phyloP scores from a whole-genome alignment of 805 yeast species.

The Tetrapisispora phaffii region DNA sequence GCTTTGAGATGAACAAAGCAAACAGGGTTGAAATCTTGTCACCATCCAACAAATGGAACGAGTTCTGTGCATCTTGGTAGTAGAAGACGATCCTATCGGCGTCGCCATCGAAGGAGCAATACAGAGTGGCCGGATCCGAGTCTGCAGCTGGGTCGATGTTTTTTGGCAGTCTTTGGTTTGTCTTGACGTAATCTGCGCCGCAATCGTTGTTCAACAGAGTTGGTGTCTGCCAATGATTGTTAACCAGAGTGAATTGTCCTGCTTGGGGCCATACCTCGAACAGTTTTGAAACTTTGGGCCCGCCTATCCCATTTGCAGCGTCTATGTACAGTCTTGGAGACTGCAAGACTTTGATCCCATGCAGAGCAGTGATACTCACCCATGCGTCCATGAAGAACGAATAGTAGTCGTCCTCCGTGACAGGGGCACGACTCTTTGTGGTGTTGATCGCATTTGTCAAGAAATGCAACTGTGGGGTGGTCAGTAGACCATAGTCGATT shows the following conservation, averaged over 20 bases:
- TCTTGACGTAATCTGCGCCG: constrained; percentile 94
- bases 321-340: constrained; percentile 51
- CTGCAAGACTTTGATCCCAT: constrained; percentile 9
- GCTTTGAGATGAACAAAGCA: constrained; percentile 53
- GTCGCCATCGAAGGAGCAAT: constrained; percentile 91
- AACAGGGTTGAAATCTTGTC: constrained; percentile 84
- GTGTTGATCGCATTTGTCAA: constrained; percentile 59
- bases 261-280: constrained; percentile 20
- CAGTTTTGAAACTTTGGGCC: constrained; percentile 52
- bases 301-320: constrained; percentile 97
- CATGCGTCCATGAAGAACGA: constrained; percentile 41
- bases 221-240: constrained; percentile 47
- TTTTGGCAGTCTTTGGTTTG: constrained; percentile 68
- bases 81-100: constrained; percentile 91
- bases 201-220: constrained; percentile 60
- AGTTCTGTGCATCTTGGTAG: constrained; percentile 33
- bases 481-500: constrained; percentile 55
- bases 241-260: constrained; percentile 39
- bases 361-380: constrained; percentile 10
- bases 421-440: constrained; percentile 46
- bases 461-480: constrained; percentile 94
- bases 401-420: constrained; percentile 59
- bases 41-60: constrained; percentile 69
- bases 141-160: constrained; percentile 31
- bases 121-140: constrained; percentile 40